These are phyloP conservation scores for Ceratocystis lukuohia DNA, from an alignment of 2,329 filamentous ascomycete species.

Conservation along the genomic window DNA sequence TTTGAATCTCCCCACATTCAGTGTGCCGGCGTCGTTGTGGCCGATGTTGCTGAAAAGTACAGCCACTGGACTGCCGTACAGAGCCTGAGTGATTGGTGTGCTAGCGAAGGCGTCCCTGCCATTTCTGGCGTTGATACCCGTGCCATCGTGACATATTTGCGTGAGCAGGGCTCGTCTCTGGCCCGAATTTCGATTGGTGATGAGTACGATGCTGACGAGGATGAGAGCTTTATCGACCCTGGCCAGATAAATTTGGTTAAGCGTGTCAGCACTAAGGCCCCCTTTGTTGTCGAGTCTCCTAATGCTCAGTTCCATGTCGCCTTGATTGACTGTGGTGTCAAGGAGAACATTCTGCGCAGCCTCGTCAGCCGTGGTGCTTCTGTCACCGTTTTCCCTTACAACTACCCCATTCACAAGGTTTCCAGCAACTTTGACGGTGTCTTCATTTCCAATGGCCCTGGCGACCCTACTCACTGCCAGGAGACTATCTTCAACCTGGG, in stretches of 20 bases:
- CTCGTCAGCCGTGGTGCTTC: constrained; percentile 83
- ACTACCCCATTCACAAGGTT: constrained; percentile 97
- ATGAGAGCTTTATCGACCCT: constrained; percentile 89
- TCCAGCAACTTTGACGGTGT: constrained; percentile 95
- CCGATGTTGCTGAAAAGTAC: constrained; percentile 85
- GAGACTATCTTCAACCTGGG: constrained; percentile 85
- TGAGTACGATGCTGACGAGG: constrained; percentile 96
- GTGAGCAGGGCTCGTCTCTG: constrained; percentile 91
- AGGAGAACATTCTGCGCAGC: constrained; percentile 97
- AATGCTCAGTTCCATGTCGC: constrained; percentile 81
- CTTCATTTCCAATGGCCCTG: constrained; percentile 97
- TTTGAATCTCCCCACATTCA: constrained; percentile 98
- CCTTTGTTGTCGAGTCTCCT: constrained; percentile 82
- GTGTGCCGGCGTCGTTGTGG: constrained; percentile 88
- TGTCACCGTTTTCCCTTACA: constrained; percentile 87
- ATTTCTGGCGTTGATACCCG: constrained; percentile 96
- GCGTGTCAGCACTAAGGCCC: constrained; percentile 93
- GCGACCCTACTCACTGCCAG: constrained; percentile 94
- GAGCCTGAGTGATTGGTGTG: constrained; percentile 85
- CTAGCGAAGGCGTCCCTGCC: constrained; percentile 85
- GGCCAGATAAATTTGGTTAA: constrained; percentile 94
- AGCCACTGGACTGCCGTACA: constrained; percentile 98
- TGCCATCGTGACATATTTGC: constrained; percentile 87
- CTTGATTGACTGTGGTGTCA: constrained; percentile 94
- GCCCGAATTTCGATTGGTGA: constrained; percentile 90